These are phyloP conservation scores for Priceomyces castillae DNA, from an alignment of 805 yeast species.

Conservation along the genomic window DNA sequence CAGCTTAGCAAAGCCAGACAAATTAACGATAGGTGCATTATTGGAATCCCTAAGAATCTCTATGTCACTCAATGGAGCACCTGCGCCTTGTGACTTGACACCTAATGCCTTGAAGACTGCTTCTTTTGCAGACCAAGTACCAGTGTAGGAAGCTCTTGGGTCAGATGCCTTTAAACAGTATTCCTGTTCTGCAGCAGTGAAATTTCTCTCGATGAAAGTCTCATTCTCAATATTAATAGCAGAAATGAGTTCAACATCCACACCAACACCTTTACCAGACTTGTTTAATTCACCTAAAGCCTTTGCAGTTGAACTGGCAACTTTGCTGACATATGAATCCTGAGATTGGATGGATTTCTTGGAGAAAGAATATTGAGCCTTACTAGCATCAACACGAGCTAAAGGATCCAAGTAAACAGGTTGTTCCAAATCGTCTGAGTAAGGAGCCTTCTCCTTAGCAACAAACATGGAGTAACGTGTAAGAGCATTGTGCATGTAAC, in stretches of 20 bases:
- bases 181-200: slow-evolving; percentile 73
- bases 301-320: slow-evolving; percentile 60
- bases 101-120: slow-evolving; percentile 97
- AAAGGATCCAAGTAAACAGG: slow-evolving; percentile 94
- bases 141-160: slow-evolving; percentile 89
- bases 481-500: slow-evolving; percentile 94
- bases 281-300: slow-evolving; percentile 58
- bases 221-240: slow-evolving; percentile 83
- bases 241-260: slow-evolving; percentile 88
- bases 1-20: slow-evolving; percentile 71
- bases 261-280: slow-evolving; percentile 79
- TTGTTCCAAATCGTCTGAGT: slow-evolving; percentile 82
- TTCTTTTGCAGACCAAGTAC: slow-evolving; percentile 99
- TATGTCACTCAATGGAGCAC: slow-evolving; percentile 89
- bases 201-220: slow-evolving; percentile 89
- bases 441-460: slow-evolving; percentile 93
- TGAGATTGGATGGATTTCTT: slow-evolving; percentile 50
- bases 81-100: slow-evolving; percentile 88
- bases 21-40: slow-evolving; percentile 79
- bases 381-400: slow-evolving; percentile 61
- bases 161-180: slow-evolving; percentile 75
- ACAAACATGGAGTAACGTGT: slow-evolving; percentile 87
- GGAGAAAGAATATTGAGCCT: slow-evolving; percentile 43
- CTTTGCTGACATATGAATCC: slow-evolving; percentile 41
- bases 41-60: slow-evolving; percentile 72